Evolutionary conservation across 164 flowering plant species (phyloP), one percentile per base, ranked within the genome.

Genomic region (Nymphaea thermarum): DNA sequence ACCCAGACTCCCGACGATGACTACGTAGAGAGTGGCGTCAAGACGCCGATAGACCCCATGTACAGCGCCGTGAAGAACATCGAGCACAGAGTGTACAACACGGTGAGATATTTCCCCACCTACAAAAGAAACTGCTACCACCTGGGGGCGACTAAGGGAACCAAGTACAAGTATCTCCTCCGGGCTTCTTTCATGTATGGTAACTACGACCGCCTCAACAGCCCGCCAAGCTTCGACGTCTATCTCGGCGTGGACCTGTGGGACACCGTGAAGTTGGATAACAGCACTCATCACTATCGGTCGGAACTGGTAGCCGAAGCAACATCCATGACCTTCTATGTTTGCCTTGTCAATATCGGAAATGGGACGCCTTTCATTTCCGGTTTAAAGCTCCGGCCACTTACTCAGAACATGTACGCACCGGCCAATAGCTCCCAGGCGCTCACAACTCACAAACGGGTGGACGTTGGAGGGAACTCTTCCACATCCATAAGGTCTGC

Each of bases 321-420:
- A 1, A 2, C 43, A 2, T 25, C 63, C 3, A 67, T 77, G 43
- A 62, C 45, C 51, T 6, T 80, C 17, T 12, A 69, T 14, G 75
- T 79, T 12, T 84, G 87, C 45, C 85, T 84, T 2, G 72, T 76
- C 25, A 74, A 84, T 60, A 79, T 61, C 2, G 81, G 76, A 3
- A 55, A 2, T 0, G 85, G 85, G 18, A 71, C 73, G 2, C 87
- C 85, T 67, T 82, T 80, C 71, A 74, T 82, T 36, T 80, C 85
- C 4, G 75, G 66, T 36, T 62, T 84, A 61, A 84, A 82, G 64
- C 68, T 79, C 6, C 76, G 84, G 71, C 75, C 67, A 0, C 17
- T 62, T 10, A 3, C 12, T 17, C 10, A 17, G 2, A 17, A 41
- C 42, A 12, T 62, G n/a, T 62, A 62, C 17, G 57, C 57, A 51